Evolutionary conservation across 257 asterid genomes (phyloP), one percentile per base, ranked within the genome.

Genomic region (Echium plantagineum): DNA sequence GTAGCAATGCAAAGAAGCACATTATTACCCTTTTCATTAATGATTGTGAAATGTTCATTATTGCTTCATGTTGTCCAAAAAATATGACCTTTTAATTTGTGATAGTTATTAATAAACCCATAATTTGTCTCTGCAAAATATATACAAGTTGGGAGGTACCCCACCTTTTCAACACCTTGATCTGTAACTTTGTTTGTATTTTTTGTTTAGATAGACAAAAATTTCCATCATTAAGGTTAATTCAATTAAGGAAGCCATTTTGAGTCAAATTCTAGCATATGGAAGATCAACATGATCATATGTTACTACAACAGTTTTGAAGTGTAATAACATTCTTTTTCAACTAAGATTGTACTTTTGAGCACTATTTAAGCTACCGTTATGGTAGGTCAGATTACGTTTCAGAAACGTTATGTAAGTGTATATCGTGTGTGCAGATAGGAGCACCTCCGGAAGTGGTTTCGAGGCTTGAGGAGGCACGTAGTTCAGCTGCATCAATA

Each of bases 371-470:
- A 24, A 24, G 26, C 26, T 24, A n/a, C n/a, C n/a, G n/a, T n/a
- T n/a, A 24, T 24, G 3, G 3, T 24, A 24, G 26, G 26, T n/a
- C n/a, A n/a, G n/a, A n/a, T n/a, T n/a, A 24, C 26, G 26, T 3
- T 24, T 24, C 26, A 24, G 3, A 24, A 24, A 24, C 1, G 26
- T 24, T 24, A 24, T 24, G 3, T 24, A 24, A 24, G 26, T 24
- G 26, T 24, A 24, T 24, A 24, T 24, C 2, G 26, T 21, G 13
- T 67, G 31, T 53, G 59, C 85, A 91, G 98, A 86, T 93, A 52
- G 99, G 99, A 60, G 99, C 97, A 63, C 99, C 99, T 19, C 85
- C 97, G 15, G 97, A 93, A 20, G 91, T 84, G 72, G 97, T 88
- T 81, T 86, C 87, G 62, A 75, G 81, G 55, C 84, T 93, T 21